Percentiles rank a stretch among this genome's conserved stretches.
Evolutionary conservation across 495 filamentous ascomycete species (phyloP).

Genomic region (Hypoxylon fragiforme): DNA sequence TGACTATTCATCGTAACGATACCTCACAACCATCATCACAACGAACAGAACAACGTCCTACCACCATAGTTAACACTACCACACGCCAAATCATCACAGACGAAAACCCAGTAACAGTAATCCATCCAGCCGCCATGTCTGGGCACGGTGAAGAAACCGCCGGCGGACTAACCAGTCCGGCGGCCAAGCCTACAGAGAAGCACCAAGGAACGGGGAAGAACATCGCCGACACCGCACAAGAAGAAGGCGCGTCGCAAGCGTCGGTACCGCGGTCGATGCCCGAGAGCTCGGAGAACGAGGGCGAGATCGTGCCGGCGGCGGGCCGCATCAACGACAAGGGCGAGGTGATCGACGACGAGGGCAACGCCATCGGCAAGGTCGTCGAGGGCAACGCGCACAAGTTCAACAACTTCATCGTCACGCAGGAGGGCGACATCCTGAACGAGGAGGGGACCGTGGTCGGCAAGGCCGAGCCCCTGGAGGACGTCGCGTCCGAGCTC

Average conservation of each 20-base stretch:
- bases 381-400: conserved; percentile 62
- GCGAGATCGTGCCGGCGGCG: conserved; percentile 37
- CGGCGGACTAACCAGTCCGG: conserved; percentile 18
- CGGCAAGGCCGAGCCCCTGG: conserved; percentile 59
- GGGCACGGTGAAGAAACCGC: conserved; percentile 27
- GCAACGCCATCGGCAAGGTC: conserved; percentile 61
- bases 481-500: conserved; percentile 22
- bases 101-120: conserved; percentile 27
- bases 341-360: conserved; percentile 53
- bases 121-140: conserved; percentile 38
- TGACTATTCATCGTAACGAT: conserved; percentile 16
- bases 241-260: conserved; percentile 18
- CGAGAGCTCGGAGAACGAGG: conserved; percentile 30
- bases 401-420: conserved; percentile 57
- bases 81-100: conserved; percentile 22
- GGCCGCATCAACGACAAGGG: conserved; percentile 39
- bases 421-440: conserved; percentile 66
- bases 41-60: conserved; percentile 4
- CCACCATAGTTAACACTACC: conserved; percentile 19
- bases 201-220: conserved; percentile 1
- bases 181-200: conserved; percentile 18
- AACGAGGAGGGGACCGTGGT: conserved; percentile 63
- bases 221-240: neutral
- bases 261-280: conserved; percentile 34
- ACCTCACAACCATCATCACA: conserved; percentile 6